Base-by-base conservation (phyloP, 768 basidiomycete species). In the Naematelia aurantialba region DNA sequence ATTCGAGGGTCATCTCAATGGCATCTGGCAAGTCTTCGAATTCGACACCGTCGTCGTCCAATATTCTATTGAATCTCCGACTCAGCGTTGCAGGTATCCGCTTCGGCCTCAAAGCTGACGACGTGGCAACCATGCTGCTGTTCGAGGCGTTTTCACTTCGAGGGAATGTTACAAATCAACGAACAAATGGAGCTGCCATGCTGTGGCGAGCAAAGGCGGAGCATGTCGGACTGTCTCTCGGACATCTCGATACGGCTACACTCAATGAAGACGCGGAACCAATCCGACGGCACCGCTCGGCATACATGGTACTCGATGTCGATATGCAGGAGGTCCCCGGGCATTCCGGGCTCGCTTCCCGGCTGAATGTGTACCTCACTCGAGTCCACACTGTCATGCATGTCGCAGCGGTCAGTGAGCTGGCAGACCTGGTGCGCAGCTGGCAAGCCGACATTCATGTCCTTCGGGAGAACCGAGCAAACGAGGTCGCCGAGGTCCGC, bases 331-430 rank as follows among this genome's bases (percentile, higher is more conserved):
- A 74, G 46, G 31, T 58, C 24, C 69, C 66, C 10, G 51, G 60
- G 19, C 52, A 62, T 14, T 29, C 53, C 2, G 59, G 50, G 2
- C 44, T 55, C 2, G 45, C 68, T 1, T 65, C 72, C 13, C 67
- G 67, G n/a, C 59, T 80, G 1, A 79, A 84, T 31, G 60, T 91
- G 27, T 75, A 79, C 1, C 77, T 93, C 22, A 84, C 83, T 5
- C 89, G 87, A 75, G 84, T 91, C 1, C 90, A 97, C 69, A 91
- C 93, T 1, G 88, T 94, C 30, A 87, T 96, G 87, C 91, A 92
- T 74, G 87, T 93, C 10, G 89, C 89, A 63, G 93, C 94, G 0
- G 86, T 97, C 52, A 87, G 87, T 21, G 89, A 94, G 72, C 79
- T 97, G 5, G 89, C 87, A 14, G 93, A 97, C 72, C 66, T 76